These are phyloP conservation scores for Fusarium sp. DNA, from an alignment of 2,329 filamentous ascomycete species.

Conservation along the genomic window DNA sequence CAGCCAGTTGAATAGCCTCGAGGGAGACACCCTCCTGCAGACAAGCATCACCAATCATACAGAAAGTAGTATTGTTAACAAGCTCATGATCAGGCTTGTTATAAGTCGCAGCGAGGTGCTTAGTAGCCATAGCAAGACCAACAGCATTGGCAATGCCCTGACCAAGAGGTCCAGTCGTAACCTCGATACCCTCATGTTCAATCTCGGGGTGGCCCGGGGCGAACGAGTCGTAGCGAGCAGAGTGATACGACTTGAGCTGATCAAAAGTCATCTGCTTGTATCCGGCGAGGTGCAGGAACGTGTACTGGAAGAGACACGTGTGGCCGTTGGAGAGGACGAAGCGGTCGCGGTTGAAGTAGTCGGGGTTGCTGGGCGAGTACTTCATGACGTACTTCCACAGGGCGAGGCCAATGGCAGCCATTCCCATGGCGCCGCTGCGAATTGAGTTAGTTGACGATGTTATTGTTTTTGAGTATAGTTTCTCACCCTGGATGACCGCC, in stretches of 20 bases:
- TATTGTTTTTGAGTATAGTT: neutral
- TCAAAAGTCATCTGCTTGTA: slow-evolving; percentile 67
- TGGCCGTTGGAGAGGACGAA: slow-evolving; percentile 74
- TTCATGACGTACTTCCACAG: slow-evolving; percentile 72
- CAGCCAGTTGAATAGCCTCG: slow-evolving; percentile 68
- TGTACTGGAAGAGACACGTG: slow-evolving; percentile 66
- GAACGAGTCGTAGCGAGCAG: slow-evolving; percentile 57
- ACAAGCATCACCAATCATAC: slow-evolving; percentile 69
- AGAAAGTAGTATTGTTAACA: slow-evolving; percentile 64
- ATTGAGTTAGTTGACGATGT: neutral
- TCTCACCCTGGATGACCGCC: slow-evolving; percentile 75
- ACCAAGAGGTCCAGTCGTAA: slow-evolving; percentile 69
- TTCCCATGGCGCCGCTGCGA: slow-evolving; percentile 63
- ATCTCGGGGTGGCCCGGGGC: slow-evolving; percentile 69
- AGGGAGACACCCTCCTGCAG: slow-evolving; percentile 68
- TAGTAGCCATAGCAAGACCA: slow-evolving; percentile 68
- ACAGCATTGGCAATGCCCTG: slow-evolving; percentile 72
- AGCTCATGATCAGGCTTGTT: slow-evolving; percentile 62
- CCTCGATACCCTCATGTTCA: slow-evolving; percentile 67
- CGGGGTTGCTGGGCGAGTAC: slow-evolving; percentile 65
- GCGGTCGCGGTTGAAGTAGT: slow-evolving; percentile 71
- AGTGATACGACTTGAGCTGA: slow-evolving; percentile 66
- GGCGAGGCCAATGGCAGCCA: slow-evolving; percentile 71
- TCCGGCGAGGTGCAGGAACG: slow-evolving; percentile 64
- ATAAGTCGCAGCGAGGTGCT: slow-evolving; percentile 65